Conservation (phyloP, 1,284 basidiomycete genomes). For the Puccinia coronata region DNA sequence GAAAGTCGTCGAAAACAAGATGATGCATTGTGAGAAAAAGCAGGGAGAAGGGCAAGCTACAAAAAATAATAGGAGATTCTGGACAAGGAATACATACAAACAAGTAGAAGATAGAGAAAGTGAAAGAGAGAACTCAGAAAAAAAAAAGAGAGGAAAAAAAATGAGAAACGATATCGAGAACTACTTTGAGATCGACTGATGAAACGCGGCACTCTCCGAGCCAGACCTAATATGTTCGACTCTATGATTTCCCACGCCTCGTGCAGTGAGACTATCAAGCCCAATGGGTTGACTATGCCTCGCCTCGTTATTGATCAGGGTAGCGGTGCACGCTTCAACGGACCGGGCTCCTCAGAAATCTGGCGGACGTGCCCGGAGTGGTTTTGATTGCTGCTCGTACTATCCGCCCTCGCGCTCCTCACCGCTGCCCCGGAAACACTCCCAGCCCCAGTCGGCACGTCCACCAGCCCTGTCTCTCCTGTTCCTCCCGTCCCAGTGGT, state of each 20-base stretch:
- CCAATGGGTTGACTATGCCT: not conserved
- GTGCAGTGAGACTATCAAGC: not conserved
- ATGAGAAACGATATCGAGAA: not conserved
- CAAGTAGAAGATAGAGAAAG: not conserved
- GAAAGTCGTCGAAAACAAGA: too few relatives aligned
- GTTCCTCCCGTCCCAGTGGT: constrained; percentile 15
- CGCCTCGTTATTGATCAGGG: not conserved
- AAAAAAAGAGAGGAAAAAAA: not conserved
- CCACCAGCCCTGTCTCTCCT: not conserved
- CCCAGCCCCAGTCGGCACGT: not conserved
- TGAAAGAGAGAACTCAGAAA: not conserved
- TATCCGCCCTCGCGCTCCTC: not conserved
- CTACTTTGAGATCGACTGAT: not conserved
- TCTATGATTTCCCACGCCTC: not conserved
- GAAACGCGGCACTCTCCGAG: not conserved
- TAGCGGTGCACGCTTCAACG: not conserved
- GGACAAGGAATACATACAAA: not conserved
- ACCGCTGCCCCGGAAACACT: not conserved
- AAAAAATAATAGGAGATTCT: not conserved
- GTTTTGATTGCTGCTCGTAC: constrained; percentile 10
- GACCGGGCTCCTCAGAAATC: not conserved
- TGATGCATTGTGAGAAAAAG: not conserved
- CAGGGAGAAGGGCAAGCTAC: not conserved
- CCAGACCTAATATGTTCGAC: not conserved
- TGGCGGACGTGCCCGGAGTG: not conserved